Percentiles rank a stretch among this genome's conserved stretches.
Evolutionary conservation across 2,329 filamentous ascomycete genomes (phyloP).

Genomic region (Hypoxylon sp.): DNA sequence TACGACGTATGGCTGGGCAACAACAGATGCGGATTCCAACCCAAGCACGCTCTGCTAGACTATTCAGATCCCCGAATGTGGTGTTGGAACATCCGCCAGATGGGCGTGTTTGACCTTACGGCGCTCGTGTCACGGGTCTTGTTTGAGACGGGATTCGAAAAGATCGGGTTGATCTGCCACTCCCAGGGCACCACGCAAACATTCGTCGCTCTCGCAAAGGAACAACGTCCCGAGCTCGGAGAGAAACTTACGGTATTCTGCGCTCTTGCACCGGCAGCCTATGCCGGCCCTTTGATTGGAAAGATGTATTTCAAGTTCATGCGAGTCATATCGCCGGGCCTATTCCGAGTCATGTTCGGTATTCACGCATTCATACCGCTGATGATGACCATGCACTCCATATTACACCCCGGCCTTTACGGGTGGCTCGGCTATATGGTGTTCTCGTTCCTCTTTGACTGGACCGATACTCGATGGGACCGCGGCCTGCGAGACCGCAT

Average conservation of each 20-base stretch:
- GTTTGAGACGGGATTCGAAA: constrained; percentile 81
- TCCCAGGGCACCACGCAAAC: constrained; percentile 92
- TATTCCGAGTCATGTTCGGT: constrained; percentile 86
- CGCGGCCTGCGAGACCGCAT: constrained; percentile 78
- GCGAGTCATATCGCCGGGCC: constrained; percentile 75
- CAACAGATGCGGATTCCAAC: constrained; percentile 86
- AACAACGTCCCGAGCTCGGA: constrained; percentile 85
- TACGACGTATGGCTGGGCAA: constrained; percentile 97
- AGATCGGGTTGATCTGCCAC: constrained; percentile 84
- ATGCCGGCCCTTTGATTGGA: constrained; percentile 84
- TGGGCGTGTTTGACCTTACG: constrained; percentile 88
- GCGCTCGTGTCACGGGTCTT: constrained; percentile 83
- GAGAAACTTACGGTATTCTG: constrained; percentile 88
- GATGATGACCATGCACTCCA: constrained; percentile 84
- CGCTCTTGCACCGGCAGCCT: constrained; percentile 87
- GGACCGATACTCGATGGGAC: constrained; percentile 88
- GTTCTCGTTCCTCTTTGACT: constrained; percentile 88
- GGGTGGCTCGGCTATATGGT: constrained; percentile 86
- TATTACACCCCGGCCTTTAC: constrained; percentile 73
- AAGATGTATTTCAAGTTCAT: constrained; percentile 95
- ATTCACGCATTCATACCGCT: constrained; percentile 93
- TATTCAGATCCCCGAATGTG: constrained; percentile 89
- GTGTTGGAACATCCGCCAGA: constrained; percentile 95
- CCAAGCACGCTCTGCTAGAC: constrained; percentile 74
- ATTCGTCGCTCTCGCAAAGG: constrained; percentile 86